phyloP scores from a whole-genome alignment of 495 filamentous ascomycete genomes.

The Lasiosphaeris hirsuta region DNA sequence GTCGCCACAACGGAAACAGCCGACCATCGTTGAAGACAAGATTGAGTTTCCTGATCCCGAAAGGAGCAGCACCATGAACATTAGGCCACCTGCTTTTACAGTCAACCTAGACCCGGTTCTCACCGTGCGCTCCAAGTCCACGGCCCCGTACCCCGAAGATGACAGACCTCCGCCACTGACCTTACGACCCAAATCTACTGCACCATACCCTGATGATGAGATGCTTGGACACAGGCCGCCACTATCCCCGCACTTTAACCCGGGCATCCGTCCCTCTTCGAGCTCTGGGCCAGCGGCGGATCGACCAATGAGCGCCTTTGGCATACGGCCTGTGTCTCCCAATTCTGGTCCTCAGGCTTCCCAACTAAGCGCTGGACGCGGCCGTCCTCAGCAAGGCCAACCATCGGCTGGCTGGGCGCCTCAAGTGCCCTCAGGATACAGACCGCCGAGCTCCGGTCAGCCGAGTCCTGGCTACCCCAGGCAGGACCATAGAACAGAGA shows the following conservation, averaged over 20 bases:
- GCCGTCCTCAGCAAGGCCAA: slow-evolving; percentile 27
- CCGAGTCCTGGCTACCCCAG: slow-evolving; percentile 31
- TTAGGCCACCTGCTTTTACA: slow-evolving; percentile 44
- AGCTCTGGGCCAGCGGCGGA: slow-evolving; percentile 45
- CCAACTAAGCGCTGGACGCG: slow-evolving; percentile 11
- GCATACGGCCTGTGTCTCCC: slow-evolving; percentile 50
- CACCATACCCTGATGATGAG: slow-evolving; percentile 55
- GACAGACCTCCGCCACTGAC: slow-evolving; percentile 47
- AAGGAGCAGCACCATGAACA: slow-evolving; percentile 40
- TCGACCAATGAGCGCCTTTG: slow-evolving; percentile 65
- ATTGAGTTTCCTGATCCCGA: slow-evolving; percentile 72
- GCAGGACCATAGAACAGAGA: slow-evolving; percentile 15
- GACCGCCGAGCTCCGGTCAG: slow-evolving; percentile 40
- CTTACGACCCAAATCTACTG: slow-evolving; percentile 34
- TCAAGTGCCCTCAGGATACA: slow-evolving; percentile 39
- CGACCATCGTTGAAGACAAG: slow-evolving; percentile 31
- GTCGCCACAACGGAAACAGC: slow-evolving; percentile 17
- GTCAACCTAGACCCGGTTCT: slow-evolving; percentile 39
- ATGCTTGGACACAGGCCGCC: slow-evolving; percentile 26
- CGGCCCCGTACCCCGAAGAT: slow-evolving; percentile 66
- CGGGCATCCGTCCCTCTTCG: slow-evolving; percentile 33
- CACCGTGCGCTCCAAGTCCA: slow-evolving; percentile 43
- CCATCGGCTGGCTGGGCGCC: slow-evolving; percentile 42
- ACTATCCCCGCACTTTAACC: slow-evolving; percentile 35
- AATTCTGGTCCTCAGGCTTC: slow-evolving; percentile 12